Base-by-base conservation (phyloP, 352 stramenopile genomes). In the Phytophthora fragariaefolia region DNA sequence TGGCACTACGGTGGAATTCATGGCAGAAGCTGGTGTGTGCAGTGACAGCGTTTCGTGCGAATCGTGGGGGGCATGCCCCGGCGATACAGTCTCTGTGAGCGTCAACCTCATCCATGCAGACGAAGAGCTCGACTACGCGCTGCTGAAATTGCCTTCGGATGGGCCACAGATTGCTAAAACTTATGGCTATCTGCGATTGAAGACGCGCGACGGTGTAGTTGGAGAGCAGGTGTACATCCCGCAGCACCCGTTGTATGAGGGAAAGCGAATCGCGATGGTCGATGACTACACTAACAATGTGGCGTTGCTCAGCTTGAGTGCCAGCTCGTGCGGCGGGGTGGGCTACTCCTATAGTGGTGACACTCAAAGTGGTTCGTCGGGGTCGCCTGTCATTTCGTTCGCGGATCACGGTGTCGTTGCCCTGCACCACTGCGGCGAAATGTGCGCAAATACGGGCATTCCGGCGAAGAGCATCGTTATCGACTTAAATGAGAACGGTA, bases 341-440 rank as follows among this genome's bases (percentile, higher is more conserved):
- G 81, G 82, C 1, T 84, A 87, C 47, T 74, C 76, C 38, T 92
- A 92, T 70, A 90, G 80, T 34, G 80, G 73, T 9, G 83, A 92
- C 56, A 92, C 83, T 2, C 71, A 92, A 17, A 77, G 64, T 8
- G 83, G 83, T 1, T 90, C 83, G 2, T 92, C 83, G 0, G 83
- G 83, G 0, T 87, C 83, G 6, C 84, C 84, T 0, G 80, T 92
- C 3, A 55, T 92, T 8, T 80, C 77, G 15, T 72, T 67, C 4
- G 20, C 58, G 0, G 80, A 90, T 59, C 70, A 91, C 62, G 77
- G 78, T 15, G 84, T 92, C 15, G 66, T 91, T 34, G 84, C 82
- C 17, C 67, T 92, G n/a, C 80, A 92, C 59, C 83, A 90, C 50
- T 92, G 84, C 59, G 84, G 84, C 5, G 58, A 85, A 47, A 65